These are phyloP conservation scores for Hygrophoropsis aurantiaca DNA, from an alignment of 768 basidiomycete genomes.

Conservation along the genomic window DNA sequence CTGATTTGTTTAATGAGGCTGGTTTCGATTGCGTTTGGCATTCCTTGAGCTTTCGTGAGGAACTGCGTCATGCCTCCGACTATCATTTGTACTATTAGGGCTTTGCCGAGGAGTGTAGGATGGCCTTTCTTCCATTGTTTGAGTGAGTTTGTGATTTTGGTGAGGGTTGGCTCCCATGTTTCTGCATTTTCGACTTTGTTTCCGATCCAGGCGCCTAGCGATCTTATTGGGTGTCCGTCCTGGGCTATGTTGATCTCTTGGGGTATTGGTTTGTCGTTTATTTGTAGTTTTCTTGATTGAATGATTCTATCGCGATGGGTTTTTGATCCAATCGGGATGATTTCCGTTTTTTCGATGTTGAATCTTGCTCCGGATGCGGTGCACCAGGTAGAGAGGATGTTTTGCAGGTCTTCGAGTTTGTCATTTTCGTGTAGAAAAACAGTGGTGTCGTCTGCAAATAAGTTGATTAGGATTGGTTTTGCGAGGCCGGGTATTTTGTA, in stretches of 20 bases:
- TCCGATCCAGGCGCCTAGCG: slow-evolving; percentile 34
- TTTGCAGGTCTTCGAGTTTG: too few species aligned
- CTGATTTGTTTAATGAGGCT: slow-evolving; percentile 14
- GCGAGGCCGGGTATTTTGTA: too few species aligned
- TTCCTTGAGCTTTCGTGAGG: slow-evolving; percentile 27
- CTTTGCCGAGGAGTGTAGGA: slow-evolving; percentile 29
- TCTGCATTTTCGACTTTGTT: slow-evolving; percentile 19
- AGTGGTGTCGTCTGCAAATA: too few species aligned
- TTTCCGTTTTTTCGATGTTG: too few species aligned
- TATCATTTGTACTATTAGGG: slow-evolving; percentile 16
- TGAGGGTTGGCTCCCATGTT: slow-evolving; percentile 26
- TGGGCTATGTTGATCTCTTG: slow-evolving; percentile 20
- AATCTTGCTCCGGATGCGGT: too few species aligned
- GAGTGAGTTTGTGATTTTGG: slow-evolving; percentile 22
- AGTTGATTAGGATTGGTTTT: too few species aligned
- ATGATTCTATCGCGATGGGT: too few species aligned
- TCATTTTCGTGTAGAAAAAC: too few species aligned
- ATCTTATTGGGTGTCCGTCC: slow-evolving; percentile 27
- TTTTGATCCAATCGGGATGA: too few species aligned
- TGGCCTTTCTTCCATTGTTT: slow-evolving; percentile 22
- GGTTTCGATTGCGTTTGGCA: slow-evolving; percentile 23
- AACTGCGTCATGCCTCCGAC: slow-evolving; percentile 28
- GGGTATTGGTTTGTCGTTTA: slow-evolving; percentile 7
- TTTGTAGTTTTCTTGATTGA: slow-evolving; percentile 8
- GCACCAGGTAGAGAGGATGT: too few species aligned